phyloP scores from a whole-genome alignment of 257 asterid genomes.

The Solanum pimpinellifolium region DNA sequence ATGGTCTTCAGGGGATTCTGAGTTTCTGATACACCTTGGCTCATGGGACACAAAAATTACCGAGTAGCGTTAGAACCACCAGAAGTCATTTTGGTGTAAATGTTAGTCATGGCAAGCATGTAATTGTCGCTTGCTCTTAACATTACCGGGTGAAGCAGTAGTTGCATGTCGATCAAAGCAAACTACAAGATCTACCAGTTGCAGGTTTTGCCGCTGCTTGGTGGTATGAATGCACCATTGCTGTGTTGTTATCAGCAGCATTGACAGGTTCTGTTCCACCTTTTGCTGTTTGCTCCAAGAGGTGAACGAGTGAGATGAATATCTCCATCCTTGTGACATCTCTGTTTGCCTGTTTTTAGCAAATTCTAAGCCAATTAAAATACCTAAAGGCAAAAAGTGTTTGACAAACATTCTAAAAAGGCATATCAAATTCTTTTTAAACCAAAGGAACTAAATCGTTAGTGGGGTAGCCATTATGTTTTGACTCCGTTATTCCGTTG shows the following conservation, averaged over 20 bases:
- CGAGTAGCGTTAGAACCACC: background rate
- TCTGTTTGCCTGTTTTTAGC: constrained; percentile 60
- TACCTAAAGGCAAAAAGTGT: no score
- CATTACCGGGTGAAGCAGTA: constrained; percentile 16
- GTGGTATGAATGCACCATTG: constrained; percentile 23
- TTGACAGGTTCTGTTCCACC: constrained; percentile 13
- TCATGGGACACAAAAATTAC: background rate
- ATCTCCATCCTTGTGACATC: constrained; percentile 91
- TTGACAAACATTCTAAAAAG: fast-evolving
- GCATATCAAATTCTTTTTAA: no score
- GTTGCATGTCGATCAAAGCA: constrained; percentile 11
- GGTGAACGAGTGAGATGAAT: constrained; percentile 66
- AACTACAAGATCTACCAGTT: constrained; percentile 27
- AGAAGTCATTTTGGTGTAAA: constrained; percentile 10
- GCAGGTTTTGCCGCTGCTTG: constrained; percentile 25
- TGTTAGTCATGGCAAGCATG: constrained; percentile 46
- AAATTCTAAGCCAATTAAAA: background rate
- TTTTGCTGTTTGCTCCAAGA: constrained; percentile 59
- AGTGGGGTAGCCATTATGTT: no score
- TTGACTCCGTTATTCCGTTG: no score
- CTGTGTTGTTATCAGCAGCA: constrained; percentile 9
- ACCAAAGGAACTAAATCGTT: no score
- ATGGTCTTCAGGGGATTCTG: background rate
- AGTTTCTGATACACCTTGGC: background rate
- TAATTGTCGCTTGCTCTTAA: constrained; percentile 32